A percentile compares a stretch with the other conserved stretches of the same genome.
phyloP scores from a whole-genome alignment of 371 early-diverging fungal genomes.

The Mortierella sp. region DNA sequence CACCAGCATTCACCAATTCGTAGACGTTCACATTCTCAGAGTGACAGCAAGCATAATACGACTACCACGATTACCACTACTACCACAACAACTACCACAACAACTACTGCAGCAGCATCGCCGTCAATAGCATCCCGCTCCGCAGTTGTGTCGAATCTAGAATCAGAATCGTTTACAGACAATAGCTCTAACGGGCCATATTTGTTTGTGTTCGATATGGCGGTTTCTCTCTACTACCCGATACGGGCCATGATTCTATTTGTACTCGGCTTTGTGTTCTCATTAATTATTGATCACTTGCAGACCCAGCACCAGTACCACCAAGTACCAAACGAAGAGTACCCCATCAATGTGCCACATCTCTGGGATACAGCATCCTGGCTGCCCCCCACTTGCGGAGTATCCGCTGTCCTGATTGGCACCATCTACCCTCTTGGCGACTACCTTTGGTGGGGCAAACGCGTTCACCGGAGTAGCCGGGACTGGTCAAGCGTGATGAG shows the following conservation, averaged over 20 bases:
- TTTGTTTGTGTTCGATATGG: conserved; percentile 48
- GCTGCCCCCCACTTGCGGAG: conserved; percentile 68
- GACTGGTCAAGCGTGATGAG: conserved; percentile 69
- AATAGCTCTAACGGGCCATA: conserved; percentile 28
- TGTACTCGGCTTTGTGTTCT: conserved; percentile 66
- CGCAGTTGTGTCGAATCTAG: not conserved
- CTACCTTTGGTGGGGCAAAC: conserved; percentile 56
- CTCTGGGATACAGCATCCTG: conserved; percentile 65
- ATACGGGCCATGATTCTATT: conserved; percentile 65
- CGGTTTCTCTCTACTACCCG: conserved; percentile 60
- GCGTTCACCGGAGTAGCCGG: conserved; percentile 49
- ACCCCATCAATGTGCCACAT: conserved; percentile 12
- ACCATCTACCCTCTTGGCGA: conserved; percentile 67
- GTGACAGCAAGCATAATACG: conserved; percentile 1
- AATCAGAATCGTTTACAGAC: conserved; percentile 14
- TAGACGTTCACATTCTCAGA: conserved; percentile 1
- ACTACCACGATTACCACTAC: conserved; percentile 1
- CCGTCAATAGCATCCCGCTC: not conserved
- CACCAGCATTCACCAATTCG: not conserved
- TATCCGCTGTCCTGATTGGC: conserved; percentile 65
- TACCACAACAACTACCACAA: conserved; percentile 20
- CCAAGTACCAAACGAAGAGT: not conserved
- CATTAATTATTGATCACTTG: conserved; percentile 69
- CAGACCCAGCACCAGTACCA: conserved; percentile 61
- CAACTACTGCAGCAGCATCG: not conserved